phyloP scores from a whole-genome alignment of 1,284 basidiomycete genomes.

The Leccinum ponderosum region DNA sequence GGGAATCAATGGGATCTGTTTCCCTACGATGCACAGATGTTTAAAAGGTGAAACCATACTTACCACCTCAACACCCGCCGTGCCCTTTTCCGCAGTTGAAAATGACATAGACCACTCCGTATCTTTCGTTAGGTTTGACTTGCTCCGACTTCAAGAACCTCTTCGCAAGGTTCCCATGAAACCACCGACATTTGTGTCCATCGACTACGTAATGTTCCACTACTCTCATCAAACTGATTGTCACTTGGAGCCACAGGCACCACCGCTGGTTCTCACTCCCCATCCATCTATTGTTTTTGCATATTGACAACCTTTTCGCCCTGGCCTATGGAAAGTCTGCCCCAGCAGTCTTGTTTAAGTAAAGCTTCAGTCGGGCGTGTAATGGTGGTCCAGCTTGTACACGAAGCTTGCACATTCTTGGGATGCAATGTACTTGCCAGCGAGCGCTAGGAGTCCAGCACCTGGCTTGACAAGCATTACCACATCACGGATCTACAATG shows the following conservation, averaged over 20 bases:
- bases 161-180: not conserved
- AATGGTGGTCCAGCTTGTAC: not conserved
- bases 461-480: not conserved
- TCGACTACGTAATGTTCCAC: not conserved
- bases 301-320: not conserved
- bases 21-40: not conserved
- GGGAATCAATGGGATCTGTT: not conserved
- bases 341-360: not conserved
- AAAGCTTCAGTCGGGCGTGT: not conserved
- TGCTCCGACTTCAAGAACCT: not conserved
- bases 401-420: not conserved
- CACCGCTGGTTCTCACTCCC: not conserved
- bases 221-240: not conserved
- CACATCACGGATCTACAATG: not conserved
- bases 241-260: not conserved
- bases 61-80: not conserved
- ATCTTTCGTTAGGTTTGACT: not conserved
- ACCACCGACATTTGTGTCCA: not conserved
- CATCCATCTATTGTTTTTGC: not conserved
- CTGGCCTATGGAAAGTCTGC: not conserved
- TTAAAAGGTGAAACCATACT: not conserved
- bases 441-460: not conserved
- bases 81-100: not conserved
- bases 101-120: not conserved
- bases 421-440: not conserved